Base-by-base conservation (phyloP, 805 yeast genomes). In the Scheffersomyces stipitis region DNA sequence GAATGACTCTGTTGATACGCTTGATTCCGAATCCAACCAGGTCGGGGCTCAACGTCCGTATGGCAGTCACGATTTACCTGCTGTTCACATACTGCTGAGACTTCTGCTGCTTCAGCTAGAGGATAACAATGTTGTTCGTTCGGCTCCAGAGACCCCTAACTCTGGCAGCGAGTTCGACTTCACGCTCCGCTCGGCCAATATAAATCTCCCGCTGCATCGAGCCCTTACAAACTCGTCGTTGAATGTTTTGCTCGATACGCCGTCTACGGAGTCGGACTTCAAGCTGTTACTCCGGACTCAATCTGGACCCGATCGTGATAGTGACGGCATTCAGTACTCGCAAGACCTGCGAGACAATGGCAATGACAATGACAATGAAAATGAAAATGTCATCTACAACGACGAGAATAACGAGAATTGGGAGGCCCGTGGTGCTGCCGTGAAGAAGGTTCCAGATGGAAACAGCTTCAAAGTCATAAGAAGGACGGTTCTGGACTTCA, bases 401-500 rank as follows among this genome's bases (percentile, higher is more conserved):
- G 42, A 38, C 16, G 30, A 22, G 20, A 24, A 9, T 14, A 46
- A 50, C 15, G 51, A 54, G 5, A 53, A 55, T 4, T 66, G 72
- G 73, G 45, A 44, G 13, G 55, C 60, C 23, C 51, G 48, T 26
- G 72, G 71, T 2, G 66, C 69, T 9, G 73, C 72, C 1, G 53
- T 54, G 13, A 52, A 46, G 33, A 42, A 36, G 14, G 41, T 62
- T 3, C 29, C 36, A 10, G 44, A 45, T 5, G 48, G 48, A 5
- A 32, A 39, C 6, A 44, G 56, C 3, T 46, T 44, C 18, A 46
- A 48, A 20, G 44, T 66, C 10, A 57, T 69, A 18, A 56, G 62
- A 32, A 46, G 75, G 41, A 60, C 59, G 2, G 75, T 69, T 2
- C 44, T 43, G 16, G 75, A 69, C 49, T 69, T 69, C 40, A 58